These are phyloP conservation scores for Chytriomyces confervae DNA, from an alignment of 192 early-diverging fungal species.

Conservation along the genomic window DNA sequence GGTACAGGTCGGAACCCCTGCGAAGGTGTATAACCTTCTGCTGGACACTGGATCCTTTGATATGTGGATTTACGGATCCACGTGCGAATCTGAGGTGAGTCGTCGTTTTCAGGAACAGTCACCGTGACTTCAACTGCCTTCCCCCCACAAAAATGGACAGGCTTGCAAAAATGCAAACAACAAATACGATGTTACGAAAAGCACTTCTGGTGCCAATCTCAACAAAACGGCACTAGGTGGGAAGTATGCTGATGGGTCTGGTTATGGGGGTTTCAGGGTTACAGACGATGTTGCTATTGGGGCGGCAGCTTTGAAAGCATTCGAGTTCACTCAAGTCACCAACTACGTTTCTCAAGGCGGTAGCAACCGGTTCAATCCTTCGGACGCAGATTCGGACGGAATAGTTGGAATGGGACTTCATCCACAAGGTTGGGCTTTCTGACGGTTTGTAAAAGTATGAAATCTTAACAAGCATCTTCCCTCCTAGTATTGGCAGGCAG, in stretches of 20 bases:
- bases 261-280: slow-evolving; percentile 1
- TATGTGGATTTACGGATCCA: slow-evolving; percentile 44
- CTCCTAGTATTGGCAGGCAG: not conserved
- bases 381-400: not conserved
- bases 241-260: slow-evolving; percentile 8
- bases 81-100: not conserved
- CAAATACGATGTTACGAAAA: slow-evolving; percentile 8
- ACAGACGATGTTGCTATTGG: slow-evolving; percentile 1
- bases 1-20: not conserved
- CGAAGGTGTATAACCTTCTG: slow-evolving; percentile 38
- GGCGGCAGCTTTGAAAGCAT: not conserved
- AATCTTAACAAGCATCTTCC: not conserved
- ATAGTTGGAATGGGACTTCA: not conserved
- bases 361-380: not conserved
- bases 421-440: not conserved
- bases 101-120: too few species aligned
- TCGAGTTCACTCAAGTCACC: slow-evolving; percentile 17
- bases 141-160: not conserved
- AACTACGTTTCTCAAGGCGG: not conserved
- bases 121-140: too few species aligned
- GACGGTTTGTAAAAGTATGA: not conserved
- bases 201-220: not conserved
- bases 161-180: not conserved
- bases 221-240: not conserved
- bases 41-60: slow-evolving; percentile 53